A percentile compares a stretch with the other conserved stretches of the same genome.
These are phyloP conservation scores for Sarcodon sp. DNA, from an alignment of 768 basidiomycete genomes.

Conservation along the genomic window DNA sequence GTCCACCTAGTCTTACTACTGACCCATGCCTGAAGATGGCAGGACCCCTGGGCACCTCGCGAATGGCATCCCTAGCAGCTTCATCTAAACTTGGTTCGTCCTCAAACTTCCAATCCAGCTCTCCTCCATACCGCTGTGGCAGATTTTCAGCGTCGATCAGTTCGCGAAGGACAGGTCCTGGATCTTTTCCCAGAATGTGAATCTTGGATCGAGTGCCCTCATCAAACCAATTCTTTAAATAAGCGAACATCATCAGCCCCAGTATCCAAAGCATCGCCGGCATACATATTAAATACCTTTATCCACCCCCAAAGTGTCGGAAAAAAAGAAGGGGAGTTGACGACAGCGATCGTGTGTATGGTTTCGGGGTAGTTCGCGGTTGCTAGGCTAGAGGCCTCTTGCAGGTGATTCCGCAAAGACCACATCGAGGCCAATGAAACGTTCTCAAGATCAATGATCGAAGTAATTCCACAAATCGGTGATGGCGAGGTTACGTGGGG, in stretches of 20 bases:
- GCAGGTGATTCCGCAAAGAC: conserved; percentile 56
- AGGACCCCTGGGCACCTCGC: conserved; percentile 43
- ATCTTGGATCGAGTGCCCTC: conserved; percentile 70
- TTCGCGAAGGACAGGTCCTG: conserved; percentile 34
- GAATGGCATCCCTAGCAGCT: conserved; percentile 30
- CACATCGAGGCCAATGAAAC: conserved; percentile 56
- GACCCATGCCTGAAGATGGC: conserved; percentile 33
- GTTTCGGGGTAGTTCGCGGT: conserved; percentile 81
- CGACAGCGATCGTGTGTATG: conserved; percentile 47
- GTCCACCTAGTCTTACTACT: conserved; percentile 14
- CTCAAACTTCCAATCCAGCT: conserved; percentile 57
- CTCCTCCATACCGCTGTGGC: conserved; percentile 64
- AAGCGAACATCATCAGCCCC: background rate
- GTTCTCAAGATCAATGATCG: conserved; percentile 62
- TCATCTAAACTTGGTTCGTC: conserved; percentile 57
- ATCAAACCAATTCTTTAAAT: conserved; percentile 61
- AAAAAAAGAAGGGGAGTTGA: conserved; percentile 78
- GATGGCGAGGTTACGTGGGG: conserved; percentile 37
- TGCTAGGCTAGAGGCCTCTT: conserved; percentile 61
- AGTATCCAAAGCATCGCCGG: conserved; percentile 1
- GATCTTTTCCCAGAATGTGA: conserved; percentile 54
- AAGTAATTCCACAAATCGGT: conserved; percentile 46
- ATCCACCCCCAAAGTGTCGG: conserved; percentile 78
- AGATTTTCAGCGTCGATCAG: conserved; percentile 38
- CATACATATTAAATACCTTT: conserved; percentile 30